Evolutionary conservation across 2,329 filamentous ascomycete genomes (phyloP), one percentile per base, ranked within the genome.

Genomic region (Pleochaeta shiraiana): DNA sequence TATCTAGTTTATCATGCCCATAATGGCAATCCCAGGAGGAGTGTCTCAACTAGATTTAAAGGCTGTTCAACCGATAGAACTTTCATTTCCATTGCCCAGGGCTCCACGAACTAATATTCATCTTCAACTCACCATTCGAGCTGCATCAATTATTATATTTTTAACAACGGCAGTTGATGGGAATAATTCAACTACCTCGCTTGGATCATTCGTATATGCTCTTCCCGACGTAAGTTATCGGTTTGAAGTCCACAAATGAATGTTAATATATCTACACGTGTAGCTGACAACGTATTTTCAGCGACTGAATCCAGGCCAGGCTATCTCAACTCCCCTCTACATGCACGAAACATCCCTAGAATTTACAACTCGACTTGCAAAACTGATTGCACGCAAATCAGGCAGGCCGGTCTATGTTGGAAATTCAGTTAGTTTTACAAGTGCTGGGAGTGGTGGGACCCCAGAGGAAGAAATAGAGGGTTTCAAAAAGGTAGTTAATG

Each of bases 401-500:
- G 77, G 79, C 34, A 81, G 84, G 67, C 90, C 90, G 0, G 85
- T 88, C n/a, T 97, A 96, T 73, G 88, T 97, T 21, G 88, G 88
- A 26, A 95, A 88, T 72, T 95, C 90, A 37, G 83, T 95, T 70
- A 89, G 85, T 68, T 83, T 96, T 67, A 81, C 82, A 16, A 83
- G 79, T 70, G 81, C 85, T 5, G 87, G 85, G 1, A 81, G 90
- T 70, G 90, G 90, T 11, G 87, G 90, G 24, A 87, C 84, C 0
- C 83, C 92, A 6, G 91, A 96, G 72, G 93, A 97, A 77, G 92
- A 97, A 76, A 91, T 96, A 84, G 90, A 92, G 72, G 89, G 87
- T 0, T 85, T 96, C 70, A 83, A 82, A 70, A 81, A 80, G 68
- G 83, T 95, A 47, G 83, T 91, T 34, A 81, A 87, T 65, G 82